A percentile compares a stretch with the other conserved stretches of the same genome.
Conservation (phyloP, 78 protist species). For the Dictyostelium firmibasis region DNA sequence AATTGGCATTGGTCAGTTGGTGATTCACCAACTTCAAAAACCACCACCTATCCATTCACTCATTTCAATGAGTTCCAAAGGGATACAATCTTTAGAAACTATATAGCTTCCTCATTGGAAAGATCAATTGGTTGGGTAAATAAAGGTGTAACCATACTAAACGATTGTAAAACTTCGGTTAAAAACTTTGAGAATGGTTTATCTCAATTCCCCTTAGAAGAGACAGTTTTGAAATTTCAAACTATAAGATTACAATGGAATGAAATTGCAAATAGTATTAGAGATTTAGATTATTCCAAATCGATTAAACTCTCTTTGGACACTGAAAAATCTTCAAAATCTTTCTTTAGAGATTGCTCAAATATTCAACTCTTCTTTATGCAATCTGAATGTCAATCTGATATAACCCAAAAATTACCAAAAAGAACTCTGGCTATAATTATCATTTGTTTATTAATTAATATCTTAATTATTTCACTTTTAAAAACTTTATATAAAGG, state of each 20-base stretch:
- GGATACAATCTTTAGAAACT: conserved; percentile 55
- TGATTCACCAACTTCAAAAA: conserved; percentile 58
- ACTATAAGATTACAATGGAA: conserved; percentile 4
- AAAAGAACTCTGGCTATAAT: conserved; percentile 3
- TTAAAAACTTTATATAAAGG: conserved; percentile 21
- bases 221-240: neutral
- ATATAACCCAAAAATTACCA: neutral
- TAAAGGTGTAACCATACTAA: neutral
- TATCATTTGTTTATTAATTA: neutral
- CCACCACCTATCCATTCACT: conserved; percentile 51
- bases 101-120: conserved; percentile 39
- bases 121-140: conserved; percentile 14
- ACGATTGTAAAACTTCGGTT: conserved; percentile 16
- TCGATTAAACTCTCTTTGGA: conserved; percentile 12
- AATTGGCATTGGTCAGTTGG: conserved; percentile 76
- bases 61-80: conserved; percentile 57
- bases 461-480: neutral
- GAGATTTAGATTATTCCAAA: neutral
- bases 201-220: neutral
- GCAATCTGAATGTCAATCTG: neutral
- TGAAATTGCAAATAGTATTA: neutral
- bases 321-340: conserved; percentile 5
- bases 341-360: neutral
- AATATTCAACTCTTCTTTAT: neutral
- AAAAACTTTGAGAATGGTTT: neutral